Conservation (phyloP, 2,329 filamentous ascomycete genomes). For the Xylaria arbuscula region DNA sequence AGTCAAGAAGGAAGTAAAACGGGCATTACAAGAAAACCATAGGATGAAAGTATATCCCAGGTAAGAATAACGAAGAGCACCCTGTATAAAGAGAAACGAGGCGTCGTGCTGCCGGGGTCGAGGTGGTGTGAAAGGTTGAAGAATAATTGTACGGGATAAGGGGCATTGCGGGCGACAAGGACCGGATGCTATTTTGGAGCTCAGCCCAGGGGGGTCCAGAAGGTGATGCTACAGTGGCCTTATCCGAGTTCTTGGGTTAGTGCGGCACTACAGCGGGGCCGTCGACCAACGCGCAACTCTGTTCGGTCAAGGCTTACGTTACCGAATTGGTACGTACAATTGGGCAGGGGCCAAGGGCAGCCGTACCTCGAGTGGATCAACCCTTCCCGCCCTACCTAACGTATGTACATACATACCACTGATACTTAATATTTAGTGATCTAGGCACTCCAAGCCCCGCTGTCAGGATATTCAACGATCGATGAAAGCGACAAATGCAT, state of each 20-base stretch:
- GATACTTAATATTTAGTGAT: no score
- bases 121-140: conserved; percentile 21
- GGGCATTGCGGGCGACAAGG: conserved; percentile 32
- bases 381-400: background rate
- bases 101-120: conserved; percentile 19
- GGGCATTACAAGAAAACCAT: conserved; percentile 53
- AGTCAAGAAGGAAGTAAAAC: conserved; percentile 55
- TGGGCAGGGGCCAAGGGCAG: background rate
- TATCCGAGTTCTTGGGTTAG: conserved; percentile 45
- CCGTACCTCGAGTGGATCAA: no score
- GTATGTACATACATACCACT: no score
- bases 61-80: conserved; percentile 41
- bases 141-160: conserved; percentile 28
- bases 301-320: background rate
- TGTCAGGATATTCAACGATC: no score
- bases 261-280: conserved; percentile 9
- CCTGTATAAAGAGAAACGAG: conserved; percentile 29
- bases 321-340: conserved; percentile 1
- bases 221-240: conserved; percentile 52
- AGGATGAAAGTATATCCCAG: conserved; percentile 27
- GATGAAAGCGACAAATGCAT: no score
- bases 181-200: conserved; percentile 36
- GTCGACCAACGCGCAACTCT: background rate
- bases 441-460: no score
- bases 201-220: conserved; percentile 8